Percentiles rank a stretch among this genome's conserved stretches.
Evolutionary conservation across 2,329 filamentous ascomycete genomes (phyloP).

Genomic region (Chrysosporium keratinophilum): DNA sequence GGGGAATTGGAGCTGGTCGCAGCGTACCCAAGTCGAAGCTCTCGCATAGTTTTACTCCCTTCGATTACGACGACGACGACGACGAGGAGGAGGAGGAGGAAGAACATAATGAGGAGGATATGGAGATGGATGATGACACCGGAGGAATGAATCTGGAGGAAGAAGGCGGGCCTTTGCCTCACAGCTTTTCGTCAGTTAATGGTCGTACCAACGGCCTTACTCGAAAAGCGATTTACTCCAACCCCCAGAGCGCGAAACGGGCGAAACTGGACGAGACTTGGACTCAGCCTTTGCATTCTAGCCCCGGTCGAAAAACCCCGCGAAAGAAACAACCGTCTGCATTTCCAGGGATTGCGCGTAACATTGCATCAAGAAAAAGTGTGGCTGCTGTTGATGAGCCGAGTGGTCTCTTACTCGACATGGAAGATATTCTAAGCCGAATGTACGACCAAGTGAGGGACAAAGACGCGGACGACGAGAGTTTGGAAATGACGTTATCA

Average conservation of each 20-base stretch:
- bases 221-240: conserved; percentile 34
- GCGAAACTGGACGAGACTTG: conserved; percentile 35
- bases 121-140: conserved; percentile 18
- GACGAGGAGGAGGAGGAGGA: conserved; percentile 13
- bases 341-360: conserved; percentile 61
- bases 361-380: conserved; percentile 49
- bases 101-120: conserved; percentile 34
- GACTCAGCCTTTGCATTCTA: conserved; percentile 26
- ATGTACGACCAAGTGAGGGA: conserved; percentile 46
- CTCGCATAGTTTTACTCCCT: conserved; percentile 8
- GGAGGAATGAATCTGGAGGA: conserved; percentile 15
- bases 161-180: background rate
- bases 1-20: conserved; percentile 5
- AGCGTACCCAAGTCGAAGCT: conserved; percentile 9
- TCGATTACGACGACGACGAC: conserved; percentile 23
- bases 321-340: conserved; percentile 47
- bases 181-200: background rate
- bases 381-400: conserved; percentile 56
- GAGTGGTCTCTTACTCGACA: conserved; percentile 60
- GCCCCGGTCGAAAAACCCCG: conserved; percentile 25
- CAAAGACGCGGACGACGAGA: conserved; percentile 24
- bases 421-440: conserved; percentile 58
- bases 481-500: conserved; percentile 25
- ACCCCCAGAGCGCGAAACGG: conserved; percentile 34
- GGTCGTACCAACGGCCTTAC: conserved; percentile 6